A percentile compares a stretch with the other conserved stretches of the same genome.
Conservation (phyloP, 768 basidiomycete genomes). For the Sarcodon aspratus region DNA sequence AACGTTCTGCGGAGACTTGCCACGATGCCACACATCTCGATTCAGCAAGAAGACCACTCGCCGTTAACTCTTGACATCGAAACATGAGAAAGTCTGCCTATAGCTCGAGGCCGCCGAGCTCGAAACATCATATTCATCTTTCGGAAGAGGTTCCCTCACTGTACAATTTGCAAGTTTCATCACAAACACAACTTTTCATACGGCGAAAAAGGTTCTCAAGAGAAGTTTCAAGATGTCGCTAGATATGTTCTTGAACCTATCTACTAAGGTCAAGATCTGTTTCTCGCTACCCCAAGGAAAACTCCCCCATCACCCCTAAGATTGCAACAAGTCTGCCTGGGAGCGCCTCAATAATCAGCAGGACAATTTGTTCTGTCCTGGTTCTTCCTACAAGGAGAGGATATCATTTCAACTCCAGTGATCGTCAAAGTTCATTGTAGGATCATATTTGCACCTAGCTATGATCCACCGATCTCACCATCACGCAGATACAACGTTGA, state of each 20-base stretch:
- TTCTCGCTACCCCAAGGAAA: slow-evolving; percentile 21
- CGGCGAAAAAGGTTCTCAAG: too few species aligned
- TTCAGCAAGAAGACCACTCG: slow-evolving; percentile 25
- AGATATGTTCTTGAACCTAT: too few species aligned
- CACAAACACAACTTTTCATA: too few species aligned
- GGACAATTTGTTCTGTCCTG: slow-evolving; percentile 22
- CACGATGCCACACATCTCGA: slow-evolving; percentile 26
- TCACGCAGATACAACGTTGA: too few species aligned
- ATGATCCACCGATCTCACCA: too few species aligned
- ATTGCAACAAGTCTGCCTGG: slow-evolving; percentile 13
- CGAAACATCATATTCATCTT: slow-evolving; percentile 33
- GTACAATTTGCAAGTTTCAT: slow-evolving; percentile 25
- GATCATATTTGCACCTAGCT: too few species aligned
- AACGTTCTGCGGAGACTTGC: slow-evolving; percentile 19
- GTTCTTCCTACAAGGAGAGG: slow-evolving; percentile 16
- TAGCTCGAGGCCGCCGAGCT: slow-evolving; percentile 26
- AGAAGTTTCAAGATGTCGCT: too few species aligned
- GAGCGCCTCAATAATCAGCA: too few species aligned
- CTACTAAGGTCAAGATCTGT: slow-evolving; percentile 1
- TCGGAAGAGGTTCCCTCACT: slow-evolving; percentile 36
- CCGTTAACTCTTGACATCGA: slow-evolving; percentile 24
- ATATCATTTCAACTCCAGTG: slow-evolving; percentile 19
- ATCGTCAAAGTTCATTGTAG: slow-evolving; percentile 7
- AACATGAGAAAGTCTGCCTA: slow-evolving; percentile 17
- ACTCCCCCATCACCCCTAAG: slow-evolving; percentile 32